phyloP scores from a whole-genome alignment of 176 grass and related monocot species.

The Zoysia japonica region DNA sequence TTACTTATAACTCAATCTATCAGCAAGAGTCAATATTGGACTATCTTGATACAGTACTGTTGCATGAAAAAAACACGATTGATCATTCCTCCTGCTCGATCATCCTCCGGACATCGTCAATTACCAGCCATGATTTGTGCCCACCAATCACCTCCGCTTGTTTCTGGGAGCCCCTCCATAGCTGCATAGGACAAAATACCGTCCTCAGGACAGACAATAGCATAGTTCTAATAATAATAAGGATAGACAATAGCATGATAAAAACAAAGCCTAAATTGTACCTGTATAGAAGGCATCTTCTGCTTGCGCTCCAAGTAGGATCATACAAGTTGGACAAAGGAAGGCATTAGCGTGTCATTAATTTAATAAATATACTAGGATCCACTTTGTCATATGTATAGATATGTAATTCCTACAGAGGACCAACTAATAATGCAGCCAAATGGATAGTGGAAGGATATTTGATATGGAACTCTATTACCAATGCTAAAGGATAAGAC shows the following conservation, averaged over 20 bases:
- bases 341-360: conserved; percentile 36
- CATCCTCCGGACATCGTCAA: conserved; percentile 80
- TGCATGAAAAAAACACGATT: neutral
- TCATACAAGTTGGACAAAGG: conserved; percentile 41
- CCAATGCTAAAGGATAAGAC: conserved; percentile 45
- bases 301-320: conserved; percentile 48
- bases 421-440: conserved; percentile 40
- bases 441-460: conserved; percentile 35
- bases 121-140: conserved; percentile 76
- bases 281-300: conserved; percentile 99
- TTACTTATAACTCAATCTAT: conserved; percentile 3
- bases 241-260: conserved; percentile 26
- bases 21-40: neutral
- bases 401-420: conserved; percentile 25
- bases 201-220: neutral
- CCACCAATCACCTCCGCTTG: conserved; percentile 73
- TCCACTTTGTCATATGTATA: conserved; percentile 23
- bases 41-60: neutral
- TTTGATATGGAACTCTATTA: conserved; percentile 42
- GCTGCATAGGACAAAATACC: conserved; percentile 50
- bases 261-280: conserved; percentile 48
- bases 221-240: neutral
- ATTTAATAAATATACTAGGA: conserved; percentile 34
- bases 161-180: conserved; percentile 63
- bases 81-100: conserved; percentile 75